These are phyloP conservation scores for Heliosperma pusillum DNA, from an alignment of 148 eudicot genomes.

Conservation along the genomic window DNA sequence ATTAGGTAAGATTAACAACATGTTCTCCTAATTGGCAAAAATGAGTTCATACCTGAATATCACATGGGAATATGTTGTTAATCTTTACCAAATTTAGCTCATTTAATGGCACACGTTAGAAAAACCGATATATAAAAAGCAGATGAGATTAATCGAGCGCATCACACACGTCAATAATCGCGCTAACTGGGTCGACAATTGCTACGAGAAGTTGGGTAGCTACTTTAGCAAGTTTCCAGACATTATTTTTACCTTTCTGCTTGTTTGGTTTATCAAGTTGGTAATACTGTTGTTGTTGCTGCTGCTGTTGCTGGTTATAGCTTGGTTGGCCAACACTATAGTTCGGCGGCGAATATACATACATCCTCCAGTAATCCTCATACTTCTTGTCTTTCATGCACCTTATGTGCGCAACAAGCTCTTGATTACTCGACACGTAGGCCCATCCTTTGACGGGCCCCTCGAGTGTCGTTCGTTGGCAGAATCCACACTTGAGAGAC, in stretches of 20 bases:
- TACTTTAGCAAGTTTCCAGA: neutral
- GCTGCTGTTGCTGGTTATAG: too few species aligned
- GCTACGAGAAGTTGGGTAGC: neutral
- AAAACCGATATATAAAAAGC: too few species aligned
- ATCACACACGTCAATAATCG: too few species aligned
- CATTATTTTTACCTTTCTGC: neutral
- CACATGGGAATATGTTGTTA: too few species aligned
- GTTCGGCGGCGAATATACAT: too few species aligned
- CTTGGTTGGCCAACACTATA: neutral
- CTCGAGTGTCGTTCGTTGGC: neutral
- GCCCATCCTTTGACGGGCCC: constrained; percentile 12
- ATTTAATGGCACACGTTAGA: too few species aligned
- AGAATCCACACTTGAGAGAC: neutral
- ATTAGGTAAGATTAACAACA: too few species aligned
- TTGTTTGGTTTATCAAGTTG: neutral
- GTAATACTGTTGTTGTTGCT: too few species aligned
- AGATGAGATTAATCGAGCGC: too few species aligned
- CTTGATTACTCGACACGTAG: neutral
- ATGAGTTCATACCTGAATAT: too few species aligned
- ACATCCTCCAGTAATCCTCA: neutral
- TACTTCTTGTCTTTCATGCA: constrained; percentile 4
- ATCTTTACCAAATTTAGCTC: too few species aligned
- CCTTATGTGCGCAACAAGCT: constrained; percentile 2
- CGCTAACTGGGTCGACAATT: neutral
- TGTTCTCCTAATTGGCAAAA: too few species aligned